Conservation (phyloP, 1,139 yeast genomes). For the Zygotorulaspora mrakii region DNA sequence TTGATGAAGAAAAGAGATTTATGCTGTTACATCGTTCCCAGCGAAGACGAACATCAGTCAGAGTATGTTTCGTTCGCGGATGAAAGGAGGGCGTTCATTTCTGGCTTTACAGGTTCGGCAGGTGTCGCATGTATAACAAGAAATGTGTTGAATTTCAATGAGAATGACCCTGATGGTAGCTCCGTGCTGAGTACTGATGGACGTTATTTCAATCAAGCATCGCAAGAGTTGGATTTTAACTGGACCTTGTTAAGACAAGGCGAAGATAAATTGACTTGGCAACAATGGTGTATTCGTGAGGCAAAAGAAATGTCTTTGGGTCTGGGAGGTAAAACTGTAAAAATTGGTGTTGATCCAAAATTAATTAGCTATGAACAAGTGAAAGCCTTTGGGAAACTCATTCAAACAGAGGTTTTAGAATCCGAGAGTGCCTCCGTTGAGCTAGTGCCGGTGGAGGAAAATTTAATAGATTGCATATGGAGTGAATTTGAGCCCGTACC, state of each 20-base stretch:
- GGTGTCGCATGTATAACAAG: constrained; percentile 87
- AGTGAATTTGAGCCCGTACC: constrained; percentile 48
- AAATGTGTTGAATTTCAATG: constrained; percentile 47
- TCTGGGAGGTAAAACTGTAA: constrained; percentile 37
- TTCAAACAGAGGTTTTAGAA: constrained; percentile 23
- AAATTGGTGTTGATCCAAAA: constrained; percentile 58
- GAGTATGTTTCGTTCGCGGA: constrained; percentile 82
- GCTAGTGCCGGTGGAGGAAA: constrained; percentile 60
- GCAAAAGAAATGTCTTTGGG: constrained; percentile 54
- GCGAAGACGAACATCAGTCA: constrained; percentile 91
- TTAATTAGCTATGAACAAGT: constrained; percentile 54
- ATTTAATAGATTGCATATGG: constrained; percentile 81
- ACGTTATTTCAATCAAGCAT: constrained; percentile 88
- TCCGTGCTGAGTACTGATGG: constrained; percentile 93
- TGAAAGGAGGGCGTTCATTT: constrained; percentile 78
- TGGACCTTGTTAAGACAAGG: constrained; percentile 88
- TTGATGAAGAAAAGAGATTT: constrained; percentile 62
- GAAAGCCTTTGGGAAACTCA: constrained; percentile 37
- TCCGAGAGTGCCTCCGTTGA: constrained; percentile 44
- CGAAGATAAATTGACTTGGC: constrained; percentile 76
- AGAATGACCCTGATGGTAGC: constrained; percentile 42
- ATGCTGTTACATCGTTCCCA: constrained; percentile 79
- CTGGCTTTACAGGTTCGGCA: constrained; percentile 93
- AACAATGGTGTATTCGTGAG: constrained; percentile 71
- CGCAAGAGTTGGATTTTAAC: constrained; percentile 78